Base-by-base conservation (phyloP, 495 filamentous ascomycete species). In the Coniosporium apollinis region DNA sequence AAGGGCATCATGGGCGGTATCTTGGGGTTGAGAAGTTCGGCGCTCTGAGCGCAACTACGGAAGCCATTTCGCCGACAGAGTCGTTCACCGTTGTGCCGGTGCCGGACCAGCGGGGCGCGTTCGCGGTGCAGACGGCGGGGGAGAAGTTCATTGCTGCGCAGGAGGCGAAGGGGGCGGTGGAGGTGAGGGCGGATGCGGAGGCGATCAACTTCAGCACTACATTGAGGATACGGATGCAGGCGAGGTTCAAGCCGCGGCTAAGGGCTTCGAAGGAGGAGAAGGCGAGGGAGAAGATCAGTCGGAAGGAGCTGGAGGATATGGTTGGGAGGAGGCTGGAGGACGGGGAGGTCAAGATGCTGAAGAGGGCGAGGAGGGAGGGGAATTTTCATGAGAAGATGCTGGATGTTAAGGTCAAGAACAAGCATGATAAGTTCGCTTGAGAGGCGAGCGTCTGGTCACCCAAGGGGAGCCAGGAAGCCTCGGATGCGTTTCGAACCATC, bases 371-470 rank as follows among this genome's bases (percentile, higher is more conserved):
- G 53, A 63, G 72, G 53, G 82, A 94, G 51, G 82, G 89, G 1
- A 72, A 87, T 55, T 97, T 85, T 51, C 79, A 96, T 59, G 91
- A 97, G 57, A 69, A 69, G 35, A 53, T 94, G 42, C 56, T 97
- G 37, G 76, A 93, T 65, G 65, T 96, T 19, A 85, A 82, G 55
- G 82, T 94, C 8, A 93, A 89, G 57, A 79, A 74, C 37, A 94
- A 93, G 60, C 89, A 97, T 62, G 89, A 97, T 60, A 97, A 97
- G 55, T 97, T 70, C 64, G 75, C 75, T 42, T 73, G 34, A 45
- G n/a, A n/a, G n/a, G n/a, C n/a, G n/a, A n/a, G n/a, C n/a, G n/a
- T n/a, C n/a, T n/a, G n/a, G n/a, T n/a, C n/a, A n/a, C n/a, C n/a
- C n/a, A n/a, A n/a, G n/a, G n/a, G n/a, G n/a, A n/a, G n/a, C n/a